A percentile compares a stretch with the other conserved stretches of the same genome.
Evolutionary conservation across 352 stramenopile species (phyloP).

Genomic region (Globisporangium recalcitrans): DNA sequence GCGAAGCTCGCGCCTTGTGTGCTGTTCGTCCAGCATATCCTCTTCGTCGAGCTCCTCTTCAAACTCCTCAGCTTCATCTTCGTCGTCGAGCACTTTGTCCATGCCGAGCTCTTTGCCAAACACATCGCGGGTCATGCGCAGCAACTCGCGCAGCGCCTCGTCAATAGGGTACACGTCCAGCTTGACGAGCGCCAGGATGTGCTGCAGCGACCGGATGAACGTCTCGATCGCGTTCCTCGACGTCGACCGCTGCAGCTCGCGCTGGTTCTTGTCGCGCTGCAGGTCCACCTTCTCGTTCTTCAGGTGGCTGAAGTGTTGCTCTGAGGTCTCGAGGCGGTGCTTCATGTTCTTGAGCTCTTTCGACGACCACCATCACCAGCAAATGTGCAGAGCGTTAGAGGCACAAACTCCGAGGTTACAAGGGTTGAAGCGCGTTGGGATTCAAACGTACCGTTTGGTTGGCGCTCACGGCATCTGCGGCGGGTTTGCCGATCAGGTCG

Average conservation of each 20-base stretch:
- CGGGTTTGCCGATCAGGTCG: constrained; percentile 38
- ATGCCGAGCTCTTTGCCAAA: constrained; percentile 54
- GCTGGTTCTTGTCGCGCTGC: constrained; percentile 51
- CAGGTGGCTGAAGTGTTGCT: constrained; percentile 36
- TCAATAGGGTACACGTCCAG: constrained; percentile 73
- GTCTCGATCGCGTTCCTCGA: constrained; percentile 44
- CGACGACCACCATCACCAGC: constrained; percentile 4
- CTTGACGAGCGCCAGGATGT: constrained; percentile 69
- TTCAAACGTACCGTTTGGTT: constrained; percentile 27
- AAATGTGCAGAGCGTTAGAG: not conserved
- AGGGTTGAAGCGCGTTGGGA: too few relatives aligned
- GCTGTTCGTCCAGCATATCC: constrained; percentile 32
- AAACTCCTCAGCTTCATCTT: constrained; percentile 56
- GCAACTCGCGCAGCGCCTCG: constrained; percentile 65
- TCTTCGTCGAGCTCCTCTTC: constrained; percentile 58
- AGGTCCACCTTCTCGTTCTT: constrained; percentile 54
- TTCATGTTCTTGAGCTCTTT: constrained; percentile 48
- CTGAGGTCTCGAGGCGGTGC: constrained; percentile 28
- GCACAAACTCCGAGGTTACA: not conserved
- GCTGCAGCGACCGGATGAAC: constrained; percentile 58
- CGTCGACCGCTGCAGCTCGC: constrained; percentile 46
- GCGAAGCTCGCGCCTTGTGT: constrained; percentile 17
- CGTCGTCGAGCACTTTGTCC: constrained; percentile 44
- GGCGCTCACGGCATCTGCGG: constrained; percentile 30
- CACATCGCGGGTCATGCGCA: constrained; percentile 52